Percentiles rank a stretch among this genome's conserved stretches.
Evolutionary conservation across 2,329 filamentous ascomycete genomes (phyloP).

Genomic region (Ceratocystis destructans): DNA sequence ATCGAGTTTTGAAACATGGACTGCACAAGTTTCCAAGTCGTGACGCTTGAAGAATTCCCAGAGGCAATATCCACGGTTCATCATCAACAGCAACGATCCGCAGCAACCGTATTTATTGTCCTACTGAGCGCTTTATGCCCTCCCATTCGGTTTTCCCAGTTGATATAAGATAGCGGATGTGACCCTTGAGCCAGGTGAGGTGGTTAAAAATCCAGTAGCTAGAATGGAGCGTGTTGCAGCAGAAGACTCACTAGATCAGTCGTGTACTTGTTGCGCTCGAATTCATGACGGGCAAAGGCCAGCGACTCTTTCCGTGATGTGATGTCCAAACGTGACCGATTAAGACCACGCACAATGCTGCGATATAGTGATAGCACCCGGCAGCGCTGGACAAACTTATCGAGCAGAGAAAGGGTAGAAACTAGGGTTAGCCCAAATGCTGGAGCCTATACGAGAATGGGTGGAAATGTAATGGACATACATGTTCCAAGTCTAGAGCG

Average conservation of each 20-base stretch:
- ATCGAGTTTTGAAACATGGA: background rate
- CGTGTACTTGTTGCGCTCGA: conserved; percentile 44
- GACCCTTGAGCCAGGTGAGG: conserved; percentile 29
- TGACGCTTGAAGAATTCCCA: no score
- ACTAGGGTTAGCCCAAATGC: background rate
- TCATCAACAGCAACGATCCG: background rate
- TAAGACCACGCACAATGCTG: conserved; percentile 40
- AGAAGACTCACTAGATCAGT: conserved; percentile 38
- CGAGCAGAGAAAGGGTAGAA: background rate
- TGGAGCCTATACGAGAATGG: background rate
- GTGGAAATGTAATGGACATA: background rate
- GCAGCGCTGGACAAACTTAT: conserved; percentile 44
- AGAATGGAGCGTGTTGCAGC: no score
- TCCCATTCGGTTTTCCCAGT: conserved; percentile 55
- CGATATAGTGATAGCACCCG: conserved; percentile 45
- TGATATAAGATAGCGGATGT: conserved; percentile 50
- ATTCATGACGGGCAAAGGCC: conserved; percentile 44
- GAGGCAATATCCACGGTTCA: no score
- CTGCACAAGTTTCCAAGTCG: background rate
- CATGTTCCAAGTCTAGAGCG: background rate
- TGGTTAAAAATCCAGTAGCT: no score
- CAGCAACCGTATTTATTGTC: conserved; percentile 24
- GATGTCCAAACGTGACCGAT: conserved; percentile 36
- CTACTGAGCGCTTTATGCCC: conserved; percentile 44
- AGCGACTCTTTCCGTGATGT: conserved; percentile 42